These are phyloP conservation scores for Cyclotella kingstonii DNA, from an alignment of 108 stramenopile genomes.

Conservation along the genomic window DNA sequence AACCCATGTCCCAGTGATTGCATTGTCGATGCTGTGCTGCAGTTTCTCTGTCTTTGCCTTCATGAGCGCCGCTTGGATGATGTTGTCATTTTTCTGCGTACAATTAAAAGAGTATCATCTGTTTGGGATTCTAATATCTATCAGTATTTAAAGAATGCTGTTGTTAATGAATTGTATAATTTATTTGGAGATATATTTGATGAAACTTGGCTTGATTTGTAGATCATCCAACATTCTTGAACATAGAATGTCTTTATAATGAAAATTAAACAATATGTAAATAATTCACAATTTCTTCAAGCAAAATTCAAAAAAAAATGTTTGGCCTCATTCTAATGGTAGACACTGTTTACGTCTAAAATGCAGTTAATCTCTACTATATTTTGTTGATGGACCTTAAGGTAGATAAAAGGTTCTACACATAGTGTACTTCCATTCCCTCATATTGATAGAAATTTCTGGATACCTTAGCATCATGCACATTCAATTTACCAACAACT, in stretches of 20 bases:
- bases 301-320: neutral
- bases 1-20: slow-evolving; percentile 28
- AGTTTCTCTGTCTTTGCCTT: slow-evolving; percentile 52
- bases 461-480: no score
- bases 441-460: no score
- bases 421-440: no score
- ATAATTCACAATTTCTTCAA: neutral
- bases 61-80: slow-evolving; percentile 52
- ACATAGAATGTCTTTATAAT: neutral
- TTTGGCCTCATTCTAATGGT: neutral
- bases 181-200: slow-evolving; percentile 13
- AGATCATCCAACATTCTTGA: neutral
- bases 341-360: no score
- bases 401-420: no score
- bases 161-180: slow-evolving; percentile 21
- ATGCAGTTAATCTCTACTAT: no score
- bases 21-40: slow-evolving; percentile 32
- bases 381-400: no score
- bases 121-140: slow-evolving; percentile 46
- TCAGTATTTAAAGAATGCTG: slow-evolving; percentile 7
- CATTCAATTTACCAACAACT: no score
- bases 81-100: slow-evolving; percentile 45
- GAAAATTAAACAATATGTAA: neutral
- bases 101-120: slow-evolving; percentile 49
- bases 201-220: slow-evolving; percentile 14